phyloP scores from a whole-genome alignment of 257 asterid species.

The Solanum bulbocastanum region DNA sequence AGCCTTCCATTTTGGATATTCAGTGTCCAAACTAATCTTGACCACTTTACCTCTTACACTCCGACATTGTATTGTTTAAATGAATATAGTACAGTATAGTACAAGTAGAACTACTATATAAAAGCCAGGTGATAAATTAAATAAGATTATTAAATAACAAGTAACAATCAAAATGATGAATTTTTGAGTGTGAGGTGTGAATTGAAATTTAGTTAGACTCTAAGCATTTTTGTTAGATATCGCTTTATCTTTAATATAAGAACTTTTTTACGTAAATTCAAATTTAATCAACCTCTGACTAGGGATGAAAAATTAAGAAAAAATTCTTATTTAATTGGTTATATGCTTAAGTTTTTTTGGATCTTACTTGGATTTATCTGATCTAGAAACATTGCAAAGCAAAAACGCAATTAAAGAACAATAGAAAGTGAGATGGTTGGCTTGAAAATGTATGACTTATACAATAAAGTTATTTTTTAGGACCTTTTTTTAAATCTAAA shows the following conservation, averaged over 20 bases:
- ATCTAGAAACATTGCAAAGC: not conserved
- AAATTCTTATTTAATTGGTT: not conserved
- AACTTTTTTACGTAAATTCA: not conserved
- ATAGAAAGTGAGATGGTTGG: not conserved
- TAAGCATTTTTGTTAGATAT: not conserved
- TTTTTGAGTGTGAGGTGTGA: not conserved
- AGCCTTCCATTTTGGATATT: not conserved
- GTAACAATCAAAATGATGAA: not conserved
- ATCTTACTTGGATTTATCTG: not conserved
- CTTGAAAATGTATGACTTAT: not conserved
- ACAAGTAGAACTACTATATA: no score
- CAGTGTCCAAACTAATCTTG: not conserved
- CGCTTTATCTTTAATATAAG: not conserved
- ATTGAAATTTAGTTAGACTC: not conserved
- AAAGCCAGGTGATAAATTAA: no score
- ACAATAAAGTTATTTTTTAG: not conserved
- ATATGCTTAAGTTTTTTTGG: not conserved
- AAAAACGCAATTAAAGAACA: not conserved
- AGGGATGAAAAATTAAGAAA: not conserved
- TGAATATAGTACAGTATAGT: not conserved
- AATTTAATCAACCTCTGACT: not conserved
- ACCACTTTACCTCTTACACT: not conserved
- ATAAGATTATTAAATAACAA: no score
- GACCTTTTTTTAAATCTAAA: not conserved
- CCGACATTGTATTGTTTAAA: not conserved